Evolutionary conservation across 257 asterid genomes (phyloP).

Genomic region (Solanum pennellii): DNA sequence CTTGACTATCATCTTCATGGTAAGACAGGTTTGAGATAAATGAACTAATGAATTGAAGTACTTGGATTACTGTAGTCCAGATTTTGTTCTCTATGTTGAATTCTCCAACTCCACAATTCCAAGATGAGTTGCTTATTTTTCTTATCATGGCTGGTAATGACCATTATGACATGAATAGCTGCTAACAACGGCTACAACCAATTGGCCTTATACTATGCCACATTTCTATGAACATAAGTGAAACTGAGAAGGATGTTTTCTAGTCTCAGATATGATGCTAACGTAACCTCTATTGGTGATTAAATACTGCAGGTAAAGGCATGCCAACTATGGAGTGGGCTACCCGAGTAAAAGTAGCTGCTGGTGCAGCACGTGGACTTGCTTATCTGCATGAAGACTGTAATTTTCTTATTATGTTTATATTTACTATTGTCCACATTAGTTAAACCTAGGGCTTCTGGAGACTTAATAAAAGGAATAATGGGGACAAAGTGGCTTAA

Average conservation of each 20-base stretch:
- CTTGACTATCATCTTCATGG: slow-evolving; percentile 77
- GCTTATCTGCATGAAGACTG: slow-evolving; percentile 94
- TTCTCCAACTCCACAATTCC: not conserved
- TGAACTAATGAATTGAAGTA: not conserved
- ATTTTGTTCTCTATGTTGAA: not conserved
- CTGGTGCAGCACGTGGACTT: slow-evolving; percentile 88
- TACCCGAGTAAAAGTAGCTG: slow-evolving; percentile 75
- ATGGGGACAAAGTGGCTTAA: not conserved
- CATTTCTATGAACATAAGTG: not conserved
- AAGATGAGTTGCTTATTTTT: not conserved
- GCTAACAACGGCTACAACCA: not conserved
- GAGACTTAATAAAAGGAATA: not conserved
- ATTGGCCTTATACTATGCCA: not conserved
- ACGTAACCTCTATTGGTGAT: not conserved
- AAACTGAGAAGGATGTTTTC: not conserved
- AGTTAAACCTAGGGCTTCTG: not conserved
- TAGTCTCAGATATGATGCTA: not conserved
- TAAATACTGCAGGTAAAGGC: slow-evolving; percentile 29
- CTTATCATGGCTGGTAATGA: not conserved
- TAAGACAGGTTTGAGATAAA: slow-evolving; percentile 15
- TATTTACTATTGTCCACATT: not conserved
- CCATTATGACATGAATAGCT: not conserved
- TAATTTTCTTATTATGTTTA: slow-evolving; percentile 19
- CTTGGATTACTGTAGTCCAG: not conserved
- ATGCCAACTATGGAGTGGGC: slow-evolving; percentile 62